These are phyloP conservation scores for Starmera amethionina DNA, from an alignment of 805 yeast species.

Conservation along the genomic window DNA sequence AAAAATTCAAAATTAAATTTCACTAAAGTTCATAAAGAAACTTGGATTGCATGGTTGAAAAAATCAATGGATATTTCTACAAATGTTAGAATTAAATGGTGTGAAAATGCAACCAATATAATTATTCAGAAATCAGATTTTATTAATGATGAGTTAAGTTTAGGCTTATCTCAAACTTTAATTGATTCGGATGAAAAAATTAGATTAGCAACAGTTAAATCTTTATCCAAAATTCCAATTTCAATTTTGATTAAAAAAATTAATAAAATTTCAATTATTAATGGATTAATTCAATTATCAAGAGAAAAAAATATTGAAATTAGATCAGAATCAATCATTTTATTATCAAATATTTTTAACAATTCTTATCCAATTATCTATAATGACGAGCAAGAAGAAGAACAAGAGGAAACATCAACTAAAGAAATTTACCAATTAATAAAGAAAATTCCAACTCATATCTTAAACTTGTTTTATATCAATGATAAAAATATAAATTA, in stretches of 20 bases:
- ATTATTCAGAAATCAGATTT: slow-evolving; percentile 32
- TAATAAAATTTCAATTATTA: slow-evolving; percentile 36
- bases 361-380: slow-evolving; percentile 25
- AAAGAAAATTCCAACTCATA: slow-evolving; percentile 47
- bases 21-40: slow-evolving; percentile 42
- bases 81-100: slow-evolving; percentile 62
- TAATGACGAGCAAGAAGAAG: slow-evolving; percentile 3
- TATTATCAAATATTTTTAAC: slow-evolving; percentile 48
- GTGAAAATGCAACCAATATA: slow-evolving; percentile 41
- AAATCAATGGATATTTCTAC: slow-evolving; percentile 63
- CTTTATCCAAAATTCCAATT: slow-evolving; percentile 38
- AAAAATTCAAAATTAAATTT: slow-evolving; percentile 45
- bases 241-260: slow-evolving; percentile 37
- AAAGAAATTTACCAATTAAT: slow-evolving; percentile 20
- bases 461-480: slow-evolving; percentile 61
- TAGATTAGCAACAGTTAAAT: slow-evolving; percentile 48
- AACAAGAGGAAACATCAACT: slow-evolving; percentile 7
- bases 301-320: slow-evolving; percentile 65
- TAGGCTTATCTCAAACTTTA: slow-evolving; percentile 57
- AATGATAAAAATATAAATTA: slow-evolving; percentile 61
- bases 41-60: slow-evolving; percentile 65
- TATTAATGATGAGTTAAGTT: slow-evolving; percentile 38
- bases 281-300: slow-evolving; percentile 48
- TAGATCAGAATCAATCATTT: slow-evolving; percentile 45
- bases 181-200: slow-evolving; percentile 71